A percentile compares a stretch with the other conserved stretches of the same genome.
Evolutionary conservation across 805 yeast genomes (phyloP).

Genomic region (Scheffersomyces coipomensis): DNA sequence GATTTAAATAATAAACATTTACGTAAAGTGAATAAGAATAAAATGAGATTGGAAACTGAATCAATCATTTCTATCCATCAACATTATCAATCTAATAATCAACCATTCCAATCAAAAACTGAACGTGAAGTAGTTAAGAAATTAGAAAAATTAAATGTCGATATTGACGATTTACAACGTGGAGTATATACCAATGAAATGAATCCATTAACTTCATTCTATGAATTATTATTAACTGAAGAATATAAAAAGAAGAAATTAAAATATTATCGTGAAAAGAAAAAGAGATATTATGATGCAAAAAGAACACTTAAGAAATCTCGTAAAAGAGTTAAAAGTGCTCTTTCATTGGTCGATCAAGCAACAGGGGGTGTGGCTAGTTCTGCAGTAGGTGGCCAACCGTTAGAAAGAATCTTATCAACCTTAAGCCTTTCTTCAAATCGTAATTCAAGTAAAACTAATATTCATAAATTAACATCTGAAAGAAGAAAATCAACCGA

Average conservation of each 20-base stretch:
- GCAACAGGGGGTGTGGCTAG: slow-evolving; percentile 6
- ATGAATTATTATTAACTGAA: slow-evolving; percentile 63
- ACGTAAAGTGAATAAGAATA: slow-evolving; percentile 14
- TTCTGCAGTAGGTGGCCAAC: slow-evolving; percentile 23
- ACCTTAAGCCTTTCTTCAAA: slow-evolving; percentile 33
- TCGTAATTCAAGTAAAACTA: slow-evolving; percentile 9
- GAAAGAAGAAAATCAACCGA: slow-evolving; percentile 5
- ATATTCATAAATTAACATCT: slow-evolving; percentile 4
- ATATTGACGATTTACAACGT: slow-evolving; percentile 55
- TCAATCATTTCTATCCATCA: slow-evolving; percentile 39
- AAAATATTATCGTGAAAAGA: slow-evolving; percentile 27
- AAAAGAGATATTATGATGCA: slow-evolving; percentile 30
- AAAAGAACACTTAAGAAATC: slow-evolving; percentile 29
- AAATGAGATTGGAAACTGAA: slow-evolving; percentile 22
- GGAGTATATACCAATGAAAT: slow-evolving; percentile 59
- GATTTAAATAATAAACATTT: slow-evolving; percentile 28
- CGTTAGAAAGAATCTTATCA: slow-evolving; percentile 37
- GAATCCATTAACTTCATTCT: slow-evolving; percentile 72
- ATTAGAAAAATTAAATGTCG: slow-evolving; percentile 60
- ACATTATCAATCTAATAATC: slow-evolving; percentile 26
- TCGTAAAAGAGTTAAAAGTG: slow-evolving; percentile 34
- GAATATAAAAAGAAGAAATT: slow-evolving; percentile 38
- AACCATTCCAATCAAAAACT: slow-evolving; percentile 55
- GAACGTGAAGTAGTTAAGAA: slow-evolving; percentile 63
- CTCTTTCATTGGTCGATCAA: slow-evolving; percentile 32